Conservation (phyloP, 768 basidiomycete genomes). For the Calocybe gangraenosa region DNA sequence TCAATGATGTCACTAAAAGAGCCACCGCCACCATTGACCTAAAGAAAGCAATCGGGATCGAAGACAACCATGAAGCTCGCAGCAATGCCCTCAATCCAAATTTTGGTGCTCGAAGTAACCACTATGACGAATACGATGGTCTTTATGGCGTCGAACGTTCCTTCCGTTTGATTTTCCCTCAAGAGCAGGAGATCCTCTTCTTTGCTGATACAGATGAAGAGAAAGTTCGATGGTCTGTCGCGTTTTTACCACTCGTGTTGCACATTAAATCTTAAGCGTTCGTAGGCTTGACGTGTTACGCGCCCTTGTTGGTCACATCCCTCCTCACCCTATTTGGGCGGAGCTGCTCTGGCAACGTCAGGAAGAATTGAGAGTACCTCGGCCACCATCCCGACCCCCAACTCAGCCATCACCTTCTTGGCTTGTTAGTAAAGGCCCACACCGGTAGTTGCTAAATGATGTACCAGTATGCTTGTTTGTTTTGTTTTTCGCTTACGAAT, state of each 20-base stretch:
- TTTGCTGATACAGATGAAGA: constrained; percentile 89
- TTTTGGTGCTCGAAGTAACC: constrained; percentile 28
- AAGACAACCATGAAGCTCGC: constrained; percentile 69
- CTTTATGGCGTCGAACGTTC: constrained; percentile 73
- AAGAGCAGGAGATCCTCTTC: constrained; percentile 79
- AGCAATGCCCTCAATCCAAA: constrained; percentile 39
- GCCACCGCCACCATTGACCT: constrained; percentile 89
- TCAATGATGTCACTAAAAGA: constrained; percentile 90
- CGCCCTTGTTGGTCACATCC: constrained; percentile 84
- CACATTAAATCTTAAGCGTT: not conserved
- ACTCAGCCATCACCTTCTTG: constrained; percentile 15
- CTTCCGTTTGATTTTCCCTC: constrained; percentile 79
- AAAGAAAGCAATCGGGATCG: constrained; percentile 72
- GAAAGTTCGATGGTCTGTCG: constrained; percentile 76
- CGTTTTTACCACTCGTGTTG: not conserved
- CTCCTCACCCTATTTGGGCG: constrained; percentile 90
- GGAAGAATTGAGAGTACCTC: constrained; percentile 31
- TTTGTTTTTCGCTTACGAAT: not conserved
- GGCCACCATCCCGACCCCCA: constrained; percentile 5
- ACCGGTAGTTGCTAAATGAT: constrained; percentile 10
- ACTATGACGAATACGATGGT: constrained; percentile 57
- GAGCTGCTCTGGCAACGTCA: constrained; percentile 87
- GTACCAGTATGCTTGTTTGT: not conserved
- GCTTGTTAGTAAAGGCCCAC: constrained; percentile 18
- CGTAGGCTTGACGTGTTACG: constrained; percentile 81